A percentile compares a stretch with the other conserved stretches of the same genome.
phyloP scores from a whole-genome alignment of 805 yeast genomes.

The Ogataea ganodermae region DNA sequence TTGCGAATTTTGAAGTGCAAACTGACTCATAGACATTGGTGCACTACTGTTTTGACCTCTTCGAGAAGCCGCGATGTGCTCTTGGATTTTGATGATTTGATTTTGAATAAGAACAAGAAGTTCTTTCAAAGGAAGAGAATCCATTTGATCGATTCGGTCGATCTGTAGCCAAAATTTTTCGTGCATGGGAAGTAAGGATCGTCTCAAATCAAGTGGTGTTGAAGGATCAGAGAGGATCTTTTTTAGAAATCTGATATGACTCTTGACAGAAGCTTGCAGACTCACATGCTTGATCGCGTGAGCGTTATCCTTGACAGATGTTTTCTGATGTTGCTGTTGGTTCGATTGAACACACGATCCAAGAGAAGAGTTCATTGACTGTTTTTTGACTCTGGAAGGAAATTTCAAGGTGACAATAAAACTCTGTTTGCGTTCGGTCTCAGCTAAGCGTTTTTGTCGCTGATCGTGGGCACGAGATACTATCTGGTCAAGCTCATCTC shows the following conservation, averaged over 20 bases:
- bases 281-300: slow-evolving; percentile 4
- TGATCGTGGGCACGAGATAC: slow-evolving; percentile 16
- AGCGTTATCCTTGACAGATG: too few relatives aligned
- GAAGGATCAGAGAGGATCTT: slow-evolving; percentile 14
- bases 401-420: slow-evolving; percentile 15
- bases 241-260: slow-evolving; percentile 9
- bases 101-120: slow-evolving; percentile 14
- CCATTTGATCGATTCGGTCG: slow-evolving; percentile 12
- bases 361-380: neutral
- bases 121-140: slow-evolving; percentile 12
- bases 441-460: slow-evolving; percentile 4
- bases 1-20: slow-evolving; percentile 1
- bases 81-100: slow-evolving; percentile 12
- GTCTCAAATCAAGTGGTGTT: slow-evolving; percentile 13
- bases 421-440: neutral
- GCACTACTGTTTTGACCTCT: neutral
- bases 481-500: slow-evolving; percentile 20
- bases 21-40: slow-evolving; percentile 7
- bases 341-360: neutral
- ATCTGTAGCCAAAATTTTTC: slow-evolving; percentile 14
- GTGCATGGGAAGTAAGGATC: slow-evolving; percentile 11
- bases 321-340: neutral
- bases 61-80: neutral
- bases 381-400: slow-evolving; percentile 6
- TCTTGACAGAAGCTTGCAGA: slow-evolving; percentile 9